phyloP scores from a whole-genome alignment of 2,329 filamentous ascomycete genomes.

The Exophiala oligosperma region DNA sequence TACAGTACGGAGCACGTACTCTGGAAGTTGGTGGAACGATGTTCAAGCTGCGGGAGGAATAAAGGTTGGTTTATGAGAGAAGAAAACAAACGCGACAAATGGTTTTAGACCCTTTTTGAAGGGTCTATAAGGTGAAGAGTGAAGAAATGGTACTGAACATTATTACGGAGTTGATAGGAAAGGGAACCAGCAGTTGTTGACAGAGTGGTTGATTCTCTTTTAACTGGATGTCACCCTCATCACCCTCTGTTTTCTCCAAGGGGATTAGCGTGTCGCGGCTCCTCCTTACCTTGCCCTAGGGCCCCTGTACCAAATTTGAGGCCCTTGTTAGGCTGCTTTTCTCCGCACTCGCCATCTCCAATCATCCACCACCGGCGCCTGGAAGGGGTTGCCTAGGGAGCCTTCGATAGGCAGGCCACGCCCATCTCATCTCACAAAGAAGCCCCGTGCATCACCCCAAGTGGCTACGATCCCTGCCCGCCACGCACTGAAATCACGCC shows the following conservation, averaged over 20 bases:
- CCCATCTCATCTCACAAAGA: no score
- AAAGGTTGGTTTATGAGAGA: no score
- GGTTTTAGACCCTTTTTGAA: no score
- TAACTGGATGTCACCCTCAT: neutral
- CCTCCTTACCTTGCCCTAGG: neutral
- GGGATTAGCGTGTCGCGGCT: neutral
- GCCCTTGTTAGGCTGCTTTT: neutral
- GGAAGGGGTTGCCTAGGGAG: no score
- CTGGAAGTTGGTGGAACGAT: neutral
- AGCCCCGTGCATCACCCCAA: no score
- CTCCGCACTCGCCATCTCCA: neutral
- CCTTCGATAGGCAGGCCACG: no score
- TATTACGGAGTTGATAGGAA: no score
- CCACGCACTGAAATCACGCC: slow-evolving; percentile 1
- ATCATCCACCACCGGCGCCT: neutral
- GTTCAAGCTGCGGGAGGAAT: neutral
- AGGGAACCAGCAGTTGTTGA: neutral
- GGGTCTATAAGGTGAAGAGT: no score
- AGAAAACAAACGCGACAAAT: no score
- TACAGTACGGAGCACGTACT: no score
- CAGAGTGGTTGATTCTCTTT: neutral
- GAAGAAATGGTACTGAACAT: no score
- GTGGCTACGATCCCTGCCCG: neutral
- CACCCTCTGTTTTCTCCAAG: neutral
- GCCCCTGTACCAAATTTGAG: neutral